Evolutionary conservation across 495 filamentous ascomycete species (phyloP), one percentile per base, ranked within the genome.

Genomic region (Penicillium odoratum): DNA sequence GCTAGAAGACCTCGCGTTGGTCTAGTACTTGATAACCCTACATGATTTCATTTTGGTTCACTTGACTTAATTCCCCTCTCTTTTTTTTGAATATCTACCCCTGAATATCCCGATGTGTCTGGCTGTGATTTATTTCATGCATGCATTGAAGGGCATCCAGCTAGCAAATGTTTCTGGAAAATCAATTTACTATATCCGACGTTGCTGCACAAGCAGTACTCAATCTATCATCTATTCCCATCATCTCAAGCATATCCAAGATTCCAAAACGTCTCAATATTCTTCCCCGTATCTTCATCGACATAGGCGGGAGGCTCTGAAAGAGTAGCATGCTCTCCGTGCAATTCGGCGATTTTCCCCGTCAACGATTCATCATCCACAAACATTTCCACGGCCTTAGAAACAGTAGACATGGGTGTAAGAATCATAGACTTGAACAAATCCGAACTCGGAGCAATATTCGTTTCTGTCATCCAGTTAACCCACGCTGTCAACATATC

Each of bases 251-350:
- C 74, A 62, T 76, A 75, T 11, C 77, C 76, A 47, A 81, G 60
- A 9, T 34, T 66, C 72, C 70, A 75, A 65, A 82, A 82, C 5
- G 56, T 72, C 46, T 79, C 77, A 18, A 85, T 61, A 58, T 85
- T 84, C 55, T 67, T 70, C 50, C 61, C 60, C 30, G 74, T 81
- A 49, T 79, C 81, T 40, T 75, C 76, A 62, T 84, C 82, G 16
- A 83, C 78, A 63, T 70, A 81, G 9, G 75, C 75, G 38, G 76
- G 77, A 10, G 67, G 74, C 38, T 78, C 71, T 0, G 78, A 73
- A 30, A 81, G 63, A 4, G 79, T 83, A 15, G 81, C 78, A n/a
- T 68, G 74, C 8, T 81, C 74, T 0, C 81, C 81, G 59, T 83
- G 80, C 28, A 84, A 76, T 64, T 85, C 82, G 5, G 76, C 78